These are phyloP conservation scores for Mycosphaerella sp. DNA, from an alignment of 2,329 filamentous ascomycete genomes.

Conservation along the genomic window DNA sequence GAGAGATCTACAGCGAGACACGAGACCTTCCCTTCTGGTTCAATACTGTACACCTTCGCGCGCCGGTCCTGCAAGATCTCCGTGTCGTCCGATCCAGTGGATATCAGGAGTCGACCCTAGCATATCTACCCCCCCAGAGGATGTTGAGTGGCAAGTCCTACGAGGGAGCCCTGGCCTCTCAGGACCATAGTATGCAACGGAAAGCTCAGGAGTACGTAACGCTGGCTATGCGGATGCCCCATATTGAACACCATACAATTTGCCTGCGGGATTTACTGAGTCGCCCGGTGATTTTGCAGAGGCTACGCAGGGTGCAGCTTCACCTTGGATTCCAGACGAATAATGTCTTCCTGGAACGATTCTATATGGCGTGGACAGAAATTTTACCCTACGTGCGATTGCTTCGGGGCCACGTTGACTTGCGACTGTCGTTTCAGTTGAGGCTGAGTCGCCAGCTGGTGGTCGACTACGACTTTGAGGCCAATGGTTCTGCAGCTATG, in stretches of 20 bases:
- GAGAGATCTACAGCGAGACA: conserved; percentile 13
- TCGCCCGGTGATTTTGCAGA: neutral
- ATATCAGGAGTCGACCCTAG: neutral
- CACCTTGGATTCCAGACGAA: conserved; percentile 15
- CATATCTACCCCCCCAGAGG: neutral
- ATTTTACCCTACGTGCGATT: conserved; percentile 4
- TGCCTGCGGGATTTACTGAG: conserved; percentile 3
- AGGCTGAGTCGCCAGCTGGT: conserved; percentile 13
- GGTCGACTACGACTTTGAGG: conserved; percentile 14
- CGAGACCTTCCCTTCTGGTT: conserved; percentile 16
- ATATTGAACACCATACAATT: conserved; percentile 7
- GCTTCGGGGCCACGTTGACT: neutral
- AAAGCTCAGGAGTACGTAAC: conserved; percentile 15
- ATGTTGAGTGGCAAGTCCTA: conserved; percentile 1
- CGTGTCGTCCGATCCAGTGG: neutral
- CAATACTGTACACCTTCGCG: conserved; percentile 16
- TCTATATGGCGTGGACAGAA: conserved; percentile 15
- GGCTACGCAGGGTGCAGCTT: conserved; percentile 13
- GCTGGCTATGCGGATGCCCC: conserved; percentile 14
- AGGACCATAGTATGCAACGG: conserved; percentile 3
- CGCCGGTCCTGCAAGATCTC: conserved; percentile 17
- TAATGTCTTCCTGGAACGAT: conserved; percentile 16
- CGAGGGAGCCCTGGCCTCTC: conserved; percentile 2
- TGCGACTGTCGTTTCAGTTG: conserved; percentile 15
- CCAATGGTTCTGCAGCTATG: neutral